Conservation (phyloP, 768 basidiomycete genomes). For the Dacryopinax primogenitus region DNA sequence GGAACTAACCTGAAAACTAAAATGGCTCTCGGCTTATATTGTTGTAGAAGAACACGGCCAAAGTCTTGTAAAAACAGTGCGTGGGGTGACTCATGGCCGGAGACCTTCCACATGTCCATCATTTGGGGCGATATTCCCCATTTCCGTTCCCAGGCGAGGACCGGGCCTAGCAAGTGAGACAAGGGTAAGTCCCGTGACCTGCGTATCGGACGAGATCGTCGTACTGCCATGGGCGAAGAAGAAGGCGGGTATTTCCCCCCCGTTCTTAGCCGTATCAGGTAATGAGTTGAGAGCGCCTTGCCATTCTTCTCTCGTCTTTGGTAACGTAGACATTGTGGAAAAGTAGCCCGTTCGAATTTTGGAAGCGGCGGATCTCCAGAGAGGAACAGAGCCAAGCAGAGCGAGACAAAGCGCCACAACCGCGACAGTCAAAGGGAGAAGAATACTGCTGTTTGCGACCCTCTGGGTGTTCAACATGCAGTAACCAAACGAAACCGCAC, state of each 20-base stretch:
- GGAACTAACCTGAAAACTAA: constrained; percentile 45
- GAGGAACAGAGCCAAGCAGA: not conserved
- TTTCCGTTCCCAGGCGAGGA: not conserved
- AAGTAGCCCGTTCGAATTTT: not conserved
- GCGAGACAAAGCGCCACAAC: not conserved
- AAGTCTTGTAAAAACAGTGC: constrained; percentile 51
- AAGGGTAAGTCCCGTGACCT: not conserved
- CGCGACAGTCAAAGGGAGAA: not conserved
- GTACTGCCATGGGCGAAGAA: constrained; percentile 60
- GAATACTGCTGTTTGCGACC: not conserved
- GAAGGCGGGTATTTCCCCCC: constrained; percentile 45
- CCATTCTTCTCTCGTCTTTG: constrained; percentile 16
- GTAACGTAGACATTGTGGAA: not conserved
- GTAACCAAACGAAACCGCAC: not conserved
- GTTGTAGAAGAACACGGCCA: constrained; percentile 48
- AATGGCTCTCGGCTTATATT: constrained; percentile 66
- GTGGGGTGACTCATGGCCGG: constrained; percentile 43
- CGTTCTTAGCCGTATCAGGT: constrained; percentile 16
- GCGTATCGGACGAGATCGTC: not conserved
- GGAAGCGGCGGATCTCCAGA: not conserved
- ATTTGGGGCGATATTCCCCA: not conserved
- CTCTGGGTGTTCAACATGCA: not conserved
- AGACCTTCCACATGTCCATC: constrained; percentile 15
- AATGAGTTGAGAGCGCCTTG: constrained; percentile 14
- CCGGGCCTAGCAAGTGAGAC: not conserved